Conservation (phyloP, 2,329 filamentous ascomycete species). For the Penicillium palitans region DNA sequence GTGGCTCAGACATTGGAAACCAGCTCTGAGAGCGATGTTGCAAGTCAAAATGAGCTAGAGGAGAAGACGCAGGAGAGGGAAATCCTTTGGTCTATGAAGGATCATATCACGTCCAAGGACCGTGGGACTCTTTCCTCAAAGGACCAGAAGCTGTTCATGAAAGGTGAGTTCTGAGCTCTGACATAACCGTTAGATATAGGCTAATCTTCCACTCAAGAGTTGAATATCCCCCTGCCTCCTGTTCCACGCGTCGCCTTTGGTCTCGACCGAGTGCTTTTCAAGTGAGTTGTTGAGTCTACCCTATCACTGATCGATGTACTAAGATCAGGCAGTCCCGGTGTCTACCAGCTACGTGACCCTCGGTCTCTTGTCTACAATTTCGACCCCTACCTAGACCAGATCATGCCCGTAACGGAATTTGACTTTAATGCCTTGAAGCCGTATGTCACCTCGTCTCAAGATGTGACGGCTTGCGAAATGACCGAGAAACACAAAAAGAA, state of each 20-base stretch:
- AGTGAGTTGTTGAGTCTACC: conserved; percentile 47
- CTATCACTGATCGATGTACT: not conserved
- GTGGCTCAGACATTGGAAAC: not conserved
- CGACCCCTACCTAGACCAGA: conserved; percentile 86
- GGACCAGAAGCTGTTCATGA: conserved; percentile 11
- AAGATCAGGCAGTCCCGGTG: conserved; percentile 59
- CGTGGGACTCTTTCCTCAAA: conserved; percentile 16
- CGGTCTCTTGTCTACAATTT: conserved; percentile 92
- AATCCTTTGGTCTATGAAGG: not conserved
- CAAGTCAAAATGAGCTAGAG: not conserved
- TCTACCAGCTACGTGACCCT: conserved; percentile 87
- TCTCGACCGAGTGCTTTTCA: conserved; percentile 90
- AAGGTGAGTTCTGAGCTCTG: conserved; percentile 18
- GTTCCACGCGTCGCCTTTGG: conserved; percentile 70
- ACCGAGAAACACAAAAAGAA: conserved; percentile 68
- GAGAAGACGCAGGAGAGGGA: not conserved
- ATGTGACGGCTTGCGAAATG: conserved; percentile 67
- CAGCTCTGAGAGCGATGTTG: not conserved
- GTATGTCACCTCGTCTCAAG: conserved; percentile 90
- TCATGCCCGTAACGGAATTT: conserved; percentile 92
- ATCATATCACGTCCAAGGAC: conserved; percentile 1
- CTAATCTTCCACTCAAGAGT: conserved; percentile 28
- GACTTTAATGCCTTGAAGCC: conserved; percentile 82
- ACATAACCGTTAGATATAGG: not conserved
- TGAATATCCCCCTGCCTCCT: conserved; percentile 49